A percentile compares a stretch with the other conserved stretches of the same genome.
phyloP scores from a whole-genome alignment of 176 grass and related monocot species.

The Musa itinerans region DNA sequence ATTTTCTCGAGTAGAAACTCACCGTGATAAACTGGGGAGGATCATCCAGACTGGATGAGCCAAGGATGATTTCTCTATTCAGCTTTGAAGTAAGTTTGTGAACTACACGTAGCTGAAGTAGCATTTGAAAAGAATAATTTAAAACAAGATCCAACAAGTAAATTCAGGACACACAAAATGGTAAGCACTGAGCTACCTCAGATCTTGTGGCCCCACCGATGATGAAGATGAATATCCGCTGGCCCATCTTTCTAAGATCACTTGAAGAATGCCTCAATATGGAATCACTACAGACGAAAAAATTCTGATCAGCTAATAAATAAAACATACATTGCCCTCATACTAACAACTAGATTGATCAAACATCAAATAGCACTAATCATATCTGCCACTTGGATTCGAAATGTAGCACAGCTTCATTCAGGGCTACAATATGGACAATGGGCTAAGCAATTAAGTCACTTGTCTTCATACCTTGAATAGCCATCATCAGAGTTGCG shows the following conservation, averaged over 20 bases:
- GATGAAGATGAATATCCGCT: constrained; percentile 90
- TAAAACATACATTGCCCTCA: background rate
- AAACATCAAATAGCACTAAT: background rate
- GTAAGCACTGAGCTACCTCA: constrained; percentile 35
- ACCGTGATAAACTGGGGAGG: constrained; percentile 76
- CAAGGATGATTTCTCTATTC: constrained; percentile 74
- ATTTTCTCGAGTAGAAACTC: constrained; percentile 13
- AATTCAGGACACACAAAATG: background rate
- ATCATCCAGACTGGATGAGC: constrained; percentile 74
- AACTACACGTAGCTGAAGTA: constrained; percentile 44
- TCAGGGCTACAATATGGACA: background rate
- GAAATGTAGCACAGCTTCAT: background rate
- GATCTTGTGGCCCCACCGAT: constrained; percentile 94
- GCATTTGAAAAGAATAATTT: constrained; percentile 15
- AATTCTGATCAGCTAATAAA: background rate
- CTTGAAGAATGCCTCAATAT: constrained; percentile 53
- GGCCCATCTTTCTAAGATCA: constrained; percentile 91
- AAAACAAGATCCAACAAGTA: background rate
- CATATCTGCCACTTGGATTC: background rate
- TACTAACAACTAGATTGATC: background rate
- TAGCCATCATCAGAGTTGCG: constrained; percentile 78
- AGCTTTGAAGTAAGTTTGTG: constrained; percentile 77
- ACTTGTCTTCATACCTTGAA: constrained; percentile 42
- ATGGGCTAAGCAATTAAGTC: background rate
- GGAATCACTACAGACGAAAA: constrained; percentile 51